Percentiles rank a stretch among this genome's conserved stretches.
These are phyloP conservation scores for Venturia nashicola DNA, from an alignment of 2,329 filamentous ascomycete species.

Conservation along the genomic window DNA sequence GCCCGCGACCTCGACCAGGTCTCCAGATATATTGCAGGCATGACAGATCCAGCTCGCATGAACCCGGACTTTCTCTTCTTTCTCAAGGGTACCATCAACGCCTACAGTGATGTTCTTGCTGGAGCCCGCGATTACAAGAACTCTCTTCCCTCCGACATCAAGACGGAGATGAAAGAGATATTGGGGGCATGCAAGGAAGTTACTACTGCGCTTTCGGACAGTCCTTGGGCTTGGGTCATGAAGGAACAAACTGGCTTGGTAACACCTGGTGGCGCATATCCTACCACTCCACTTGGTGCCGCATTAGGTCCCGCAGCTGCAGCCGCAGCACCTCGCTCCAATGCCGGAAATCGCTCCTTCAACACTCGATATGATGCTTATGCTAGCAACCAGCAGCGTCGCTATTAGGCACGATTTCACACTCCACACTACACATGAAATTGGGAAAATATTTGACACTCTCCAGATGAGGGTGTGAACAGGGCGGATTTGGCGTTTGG, in stretches of 20 bases:
- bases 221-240: constrained; percentile 27
- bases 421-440: neutral
- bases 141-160: neutral
- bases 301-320: constrained; percentile 83
- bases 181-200: constrained; percentile 12
- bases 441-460: neutral
- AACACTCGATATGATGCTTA: neutral
- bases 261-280: constrained; percentile 22
- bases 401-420: neutral
- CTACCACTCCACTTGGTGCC: constrained; percentile 80
- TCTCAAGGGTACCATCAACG: neutral
- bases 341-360: constrained; percentile 16
- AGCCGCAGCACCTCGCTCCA: constrained; percentile 70
- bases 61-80: neutral
- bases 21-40: neutral
- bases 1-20: neutral
- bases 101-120: neutral
- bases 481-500: neutral
- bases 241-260: constrained; percentile 34
- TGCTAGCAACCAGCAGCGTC: neutral
- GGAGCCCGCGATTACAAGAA: neutral
- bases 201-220: constrained; percentile 18
- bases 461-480: neutral
- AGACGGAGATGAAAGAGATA: constrained; percentile 7
- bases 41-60: neutral